Conservation (phyloP, 139 green algal species). For the Protoeuglena noctilucae region DNA sequence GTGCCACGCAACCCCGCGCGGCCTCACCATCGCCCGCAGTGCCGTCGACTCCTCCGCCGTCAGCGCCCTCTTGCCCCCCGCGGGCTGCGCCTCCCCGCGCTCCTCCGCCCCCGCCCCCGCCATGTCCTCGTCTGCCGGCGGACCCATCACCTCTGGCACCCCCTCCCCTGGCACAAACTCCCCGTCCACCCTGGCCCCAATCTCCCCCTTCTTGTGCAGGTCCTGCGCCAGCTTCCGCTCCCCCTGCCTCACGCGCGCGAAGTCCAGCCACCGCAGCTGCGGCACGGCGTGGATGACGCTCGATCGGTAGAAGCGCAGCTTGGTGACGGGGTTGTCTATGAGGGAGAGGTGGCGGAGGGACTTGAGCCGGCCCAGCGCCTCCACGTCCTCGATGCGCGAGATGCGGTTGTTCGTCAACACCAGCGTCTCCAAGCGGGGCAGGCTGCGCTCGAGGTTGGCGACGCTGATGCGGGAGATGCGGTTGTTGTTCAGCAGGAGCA, state of each 20-base stretch:
- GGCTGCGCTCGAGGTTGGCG: slow-evolving; percentile 48
- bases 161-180: not conserved
- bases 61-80: slow-evolving; percentile 22
- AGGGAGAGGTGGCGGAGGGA: slow-evolving; percentile 63
- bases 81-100: slow-evolving; percentile 6
- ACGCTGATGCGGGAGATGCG: slow-evolving; percentile 58
- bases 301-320: slow-evolving; percentile 68
- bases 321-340: slow-evolving; percentile 74
- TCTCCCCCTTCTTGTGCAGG: slow-evolving; percentile 26
- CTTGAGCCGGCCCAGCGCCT: slow-evolving; percentile 48
- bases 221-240: slow-evolving; percentile 56
- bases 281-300: slow-evolving; percentile 65
- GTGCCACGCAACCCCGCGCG: not conserved
- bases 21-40: slow-evolving; percentile 51
- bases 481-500: slow-evolving; percentile 75
- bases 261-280: slow-evolving; percentile 79
- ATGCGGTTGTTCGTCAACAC: slow-evolving; percentile 88
- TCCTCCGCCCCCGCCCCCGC: slow-evolving; percentile 11
- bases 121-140: slow-evolving; percentile 52
- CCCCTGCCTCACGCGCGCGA: slow-evolving; percentile 77
- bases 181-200: slow-evolving; percentile 12
- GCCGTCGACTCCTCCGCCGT: slow-evolving; percentile 60
- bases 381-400: slow-evolving; percentile 57
- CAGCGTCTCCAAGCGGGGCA: slow-evolving; percentile 66
- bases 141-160: slow-evolving; percentile 34